Evolutionary conservation across 2,329 filamentous ascomycete genomes (phyloP), one percentile per base, ranked within the genome.

Genomic region (Trichoderma atrobrunneum): DNA sequence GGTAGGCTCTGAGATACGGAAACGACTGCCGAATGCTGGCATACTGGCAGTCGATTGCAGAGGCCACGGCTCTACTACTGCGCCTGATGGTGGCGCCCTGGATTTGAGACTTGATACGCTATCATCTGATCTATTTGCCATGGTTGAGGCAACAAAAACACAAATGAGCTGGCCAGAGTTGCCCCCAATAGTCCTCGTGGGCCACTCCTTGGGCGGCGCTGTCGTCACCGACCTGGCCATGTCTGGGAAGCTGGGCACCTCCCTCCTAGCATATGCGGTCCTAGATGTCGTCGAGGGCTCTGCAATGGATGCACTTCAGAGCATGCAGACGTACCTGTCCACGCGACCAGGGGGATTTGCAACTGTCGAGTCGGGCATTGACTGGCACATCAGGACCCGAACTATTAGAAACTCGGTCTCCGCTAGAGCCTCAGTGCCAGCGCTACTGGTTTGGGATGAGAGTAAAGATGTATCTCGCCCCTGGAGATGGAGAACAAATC

Each of bases 251-350:
- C 83, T 97, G 43, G 93, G 92, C 1, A 80, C 83, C 48, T 87
- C 90, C 30, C 80, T 98, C 1, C 85, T 98, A 18, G 96, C 93
- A 24, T 97, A 95, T 81, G 93, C 91, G 4, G 95, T 98, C 8
- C 85, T 99, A 18, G 96, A 99, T 81, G 94, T 99, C 5, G 96
- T 99, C 32, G 96, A 99, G 82, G 93, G 96, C 12, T 97, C 93
- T 0, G 96, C 96, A 39, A 95, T 99, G 81, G 96, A 98, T 80
- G 95, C 96, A 3, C 86, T 99, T 68, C 91, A 94, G 80, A 95
- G 92, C 81, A 99, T 99, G 96, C 92, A 96, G 76, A 92, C 91
- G 3, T 98, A 98, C 80, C 87, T 99, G 24, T 91, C 92, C 1
- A 94, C 91, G 5, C 88, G 96, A 26, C 96, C 96, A 0, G 85